phyloP scores from a whole-genome alignment of 306 rosid genomes.

The Vigna unguiculata region DNA sequence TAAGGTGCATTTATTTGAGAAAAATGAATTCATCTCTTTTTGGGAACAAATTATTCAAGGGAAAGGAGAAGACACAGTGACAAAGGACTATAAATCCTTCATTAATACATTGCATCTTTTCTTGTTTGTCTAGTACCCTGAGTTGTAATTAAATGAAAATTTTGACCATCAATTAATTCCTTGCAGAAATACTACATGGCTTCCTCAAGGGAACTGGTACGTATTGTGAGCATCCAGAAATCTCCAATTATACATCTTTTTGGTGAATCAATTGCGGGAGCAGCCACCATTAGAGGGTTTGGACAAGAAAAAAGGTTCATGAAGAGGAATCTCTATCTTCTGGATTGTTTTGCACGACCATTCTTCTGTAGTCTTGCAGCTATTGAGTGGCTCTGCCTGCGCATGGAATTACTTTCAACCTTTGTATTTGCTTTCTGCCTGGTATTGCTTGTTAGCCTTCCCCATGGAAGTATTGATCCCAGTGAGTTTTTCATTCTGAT shows the following conservation, averaged over 20 bases:
- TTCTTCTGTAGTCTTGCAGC: constrained; percentile 94
- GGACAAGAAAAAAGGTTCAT: constrained; percentile 91
- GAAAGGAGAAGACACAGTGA: constrained; percentile 20
- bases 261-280: constrained; percentile 93
- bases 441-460: constrained; percentile 87
- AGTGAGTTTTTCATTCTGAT: constrained; percentile 60
- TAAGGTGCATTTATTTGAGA: constrained; percentile 17
- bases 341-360: constrained; percentile 89
- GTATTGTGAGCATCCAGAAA: constrained; percentile 91
- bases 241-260: constrained; percentile 87
- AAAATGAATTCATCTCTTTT: neutral
- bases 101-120: constrained; percentile 13
- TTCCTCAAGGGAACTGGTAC: constrained; percentile 93
- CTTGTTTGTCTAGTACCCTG: constrained; percentile 20
- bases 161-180: constrained; percentile 36
- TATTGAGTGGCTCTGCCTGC: constrained; percentile 93
- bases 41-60: neutral
- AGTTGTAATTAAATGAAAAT: constrained; percentile 27
- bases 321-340: constrained; percentile 87
- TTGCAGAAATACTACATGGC: constrained; percentile 94
- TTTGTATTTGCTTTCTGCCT: constrained; percentile 88
- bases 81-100: constrained; percentile 13
- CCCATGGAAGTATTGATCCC: constrained; percentile 85
- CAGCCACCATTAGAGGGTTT: constrained; percentile 86
- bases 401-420: constrained; percentile 89